These are phyloP conservation scores for Purshia tridentata DNA, from an alignment of 306 rosid genomes.

Conservation along the genomic window DNA sequence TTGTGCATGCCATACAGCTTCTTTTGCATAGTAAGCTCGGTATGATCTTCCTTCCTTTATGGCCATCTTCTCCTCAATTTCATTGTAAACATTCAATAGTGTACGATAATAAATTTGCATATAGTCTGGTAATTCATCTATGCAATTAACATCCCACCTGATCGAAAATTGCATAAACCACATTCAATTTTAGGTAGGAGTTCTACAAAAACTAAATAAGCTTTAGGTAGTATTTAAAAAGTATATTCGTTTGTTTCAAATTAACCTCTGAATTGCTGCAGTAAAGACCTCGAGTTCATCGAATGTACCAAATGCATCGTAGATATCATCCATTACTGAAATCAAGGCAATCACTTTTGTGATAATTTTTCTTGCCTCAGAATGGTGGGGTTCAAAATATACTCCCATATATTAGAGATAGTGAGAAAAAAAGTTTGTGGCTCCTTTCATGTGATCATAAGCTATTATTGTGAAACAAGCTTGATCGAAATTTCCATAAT, in stretches of 20 bases:
- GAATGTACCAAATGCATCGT: constrained; percentile 28
- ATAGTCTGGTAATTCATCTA: constrained; percentile 17
- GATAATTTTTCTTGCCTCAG: constrained; percentile 25
- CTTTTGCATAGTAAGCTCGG: constrained; percentile 6
- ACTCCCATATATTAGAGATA: constrained; percentile 10
- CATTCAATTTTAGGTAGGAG: neutral
- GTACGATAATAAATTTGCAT: constrained; percentile 9
- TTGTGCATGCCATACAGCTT: neutral
- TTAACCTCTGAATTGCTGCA: constrained; percentile 12
- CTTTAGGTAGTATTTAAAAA: too few species aligned
- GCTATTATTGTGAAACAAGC: too few species aligned
- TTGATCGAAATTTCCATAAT: too few species aligned
- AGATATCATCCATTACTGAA: constrained; percentile 36
- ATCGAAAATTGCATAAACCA: neutral
- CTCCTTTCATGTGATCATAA: too few species aligned
- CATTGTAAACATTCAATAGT: constrained; percentile 4
- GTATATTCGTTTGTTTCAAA: too few species aligned
- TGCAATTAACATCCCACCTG: constrained; percentile 27
- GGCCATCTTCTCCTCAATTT: neutral
- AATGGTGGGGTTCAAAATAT: constrained; percentile 14
- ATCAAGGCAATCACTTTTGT: constrained; percentile 11
- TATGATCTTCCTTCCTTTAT: constrained; percentile 4
- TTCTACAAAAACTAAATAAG: neutral
- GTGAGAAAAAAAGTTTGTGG: too few species aligned
- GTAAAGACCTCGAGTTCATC: constrained; percentile 18